Conservation (phyloP, 371 early-diverging fungal species). For the Coemansia sp. region DNA sequence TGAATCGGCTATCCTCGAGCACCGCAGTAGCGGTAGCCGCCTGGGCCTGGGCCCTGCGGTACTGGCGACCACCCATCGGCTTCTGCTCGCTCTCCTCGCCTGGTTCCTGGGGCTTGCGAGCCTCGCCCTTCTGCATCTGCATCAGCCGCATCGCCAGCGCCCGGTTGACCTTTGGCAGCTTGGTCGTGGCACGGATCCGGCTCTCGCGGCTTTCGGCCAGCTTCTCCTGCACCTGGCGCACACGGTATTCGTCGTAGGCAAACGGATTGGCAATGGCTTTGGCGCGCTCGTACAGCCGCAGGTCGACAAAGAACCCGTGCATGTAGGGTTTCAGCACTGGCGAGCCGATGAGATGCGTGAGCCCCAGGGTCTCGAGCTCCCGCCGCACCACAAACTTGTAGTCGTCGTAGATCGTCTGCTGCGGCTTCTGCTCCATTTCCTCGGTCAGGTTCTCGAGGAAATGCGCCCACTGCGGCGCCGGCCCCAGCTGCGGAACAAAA, state of each 20-base stretch:
- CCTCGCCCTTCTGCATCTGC: slow-evolving; percentile 39
- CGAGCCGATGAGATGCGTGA: slow-evolving; percentile 93
- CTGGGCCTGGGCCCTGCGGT: slow-evolving; percentile 54
- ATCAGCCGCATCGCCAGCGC: slow-evolving; percentile 76
- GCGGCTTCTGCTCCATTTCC: slow-evolving; percentile 94
- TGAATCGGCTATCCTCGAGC: slow-evolving; percentile 83
- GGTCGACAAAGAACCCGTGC: slow-evolving; percentile 98
- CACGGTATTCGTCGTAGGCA: slow-evolving; percentile 89
- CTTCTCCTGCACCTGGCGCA: slow-evolving; percentile 73
- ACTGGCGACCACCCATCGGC: slow-evolving; percentile 53
- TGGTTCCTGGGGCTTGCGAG: slow-evolving; percentile 42
- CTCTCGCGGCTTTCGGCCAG: slow-evolving; percentile 84
- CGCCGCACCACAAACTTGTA: slow-evolving; percentile 95
- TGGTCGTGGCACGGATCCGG: slow-evolving; percentile 84
- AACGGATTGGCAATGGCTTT: slow-evolving; percentile 95
- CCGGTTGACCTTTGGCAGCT: slow-evolving; percentile 89
- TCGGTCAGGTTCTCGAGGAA: slow-evolving; percentile 98
- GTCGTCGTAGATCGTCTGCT: slow-evolving; percentile 88
- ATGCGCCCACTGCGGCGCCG: slow-evolving; percentile 94
- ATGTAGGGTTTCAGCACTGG: slow-evolving; percentile 94
- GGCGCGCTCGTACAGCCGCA: slow-evolving; percentile 94
- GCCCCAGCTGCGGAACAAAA: slow-evolving; percentile 91
- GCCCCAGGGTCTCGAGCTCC: slow-evolving; percentile 82
- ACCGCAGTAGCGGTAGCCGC: slow-evolving; percentile 53
- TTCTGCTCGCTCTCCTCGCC: slow-evolving; percentile 29